phyloP scores from a whole-genome alignment of 805 yeast genomes.

The Suhomyces xylopsoci region DNA sequence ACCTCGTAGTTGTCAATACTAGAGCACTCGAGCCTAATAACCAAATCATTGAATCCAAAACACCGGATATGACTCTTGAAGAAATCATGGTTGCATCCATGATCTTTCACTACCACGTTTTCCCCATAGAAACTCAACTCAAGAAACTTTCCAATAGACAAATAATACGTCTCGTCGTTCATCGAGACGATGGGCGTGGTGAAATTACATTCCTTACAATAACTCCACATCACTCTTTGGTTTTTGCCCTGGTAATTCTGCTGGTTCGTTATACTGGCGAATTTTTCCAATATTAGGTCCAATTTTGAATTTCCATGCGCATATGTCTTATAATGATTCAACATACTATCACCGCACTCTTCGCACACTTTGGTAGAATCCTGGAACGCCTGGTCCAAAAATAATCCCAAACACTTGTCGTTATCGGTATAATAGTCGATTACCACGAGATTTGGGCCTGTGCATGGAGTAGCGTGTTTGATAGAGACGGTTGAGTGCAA shows the following conservation, averaged over 20 bases:
- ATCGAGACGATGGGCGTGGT: constrained; percentile 76
- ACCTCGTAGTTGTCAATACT: constrained; percentile 75
- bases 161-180: constrained; percentile 85
- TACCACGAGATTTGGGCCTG: constrained; percentile 82
- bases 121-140: constrained; percentile 77
- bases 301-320: constrained; percentile 85
- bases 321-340: constrained; percentile 80
- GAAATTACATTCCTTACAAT: constrained; percentile 74
- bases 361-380: constrained; percentile 68
- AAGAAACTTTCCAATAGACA: constrained; percentile 89
- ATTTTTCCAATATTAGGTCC: constrained; percentile 67
- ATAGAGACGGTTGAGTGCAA: constrained; percentile 80
- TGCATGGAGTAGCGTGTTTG: constrained; percentile 85
- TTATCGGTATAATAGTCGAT: constrained; percentile 89
- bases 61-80: constrained; percentile 79
- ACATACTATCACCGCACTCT: constrained; percentile 70
- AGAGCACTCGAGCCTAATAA: constrained; percentile 75
- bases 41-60: constrained; percentile 76
- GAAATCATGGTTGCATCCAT: constrained; percentile 72
- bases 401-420: constrained; percentile 87
- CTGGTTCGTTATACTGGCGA: constrained; percentile 20
- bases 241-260: constrained; percentile 30
- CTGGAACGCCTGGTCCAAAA: constrained; percentile 71
- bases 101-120: constrained; percentile 35
- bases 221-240: constrained; percentile 86